Base-by-base conservation (phyloP, 805 yeast species). In the Torulaspora microellipsoides region DNA sequence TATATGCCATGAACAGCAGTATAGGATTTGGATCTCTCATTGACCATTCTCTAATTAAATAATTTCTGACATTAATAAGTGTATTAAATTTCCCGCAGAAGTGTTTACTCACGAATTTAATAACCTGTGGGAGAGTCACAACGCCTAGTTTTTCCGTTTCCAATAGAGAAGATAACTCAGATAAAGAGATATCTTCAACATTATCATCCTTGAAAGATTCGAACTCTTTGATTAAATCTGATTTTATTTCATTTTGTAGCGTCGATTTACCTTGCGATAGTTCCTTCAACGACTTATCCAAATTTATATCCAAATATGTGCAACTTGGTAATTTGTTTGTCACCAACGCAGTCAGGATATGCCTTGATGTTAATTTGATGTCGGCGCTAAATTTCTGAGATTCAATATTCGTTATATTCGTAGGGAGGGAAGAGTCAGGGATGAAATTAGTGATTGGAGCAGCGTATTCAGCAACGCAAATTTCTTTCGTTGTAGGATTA, bases 211-310 rank as follows among this genome's bases (percentile, higher is more conserved):
- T 29, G 10, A 47, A 20, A 12, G 29, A 15, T 9, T 35, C 47
- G 29, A 50, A 42, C 38, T 50, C 51, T 29, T 35, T 47, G 11
- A 35, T 30, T n/a, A 50, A 20, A 31, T 50, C 54, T 9, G 47
- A 46, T 27, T 42, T 43, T 12, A 50, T 44, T 38, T 50, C 54
- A 32, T 50, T 50, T 38, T 56, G 61, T 15, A 55, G 47, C 25
- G 97, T 89, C 14, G 96, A 90, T 67, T 90, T 89, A 68, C 97
- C 97, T 56, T 91, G 91, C 53, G 90, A 96, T 56, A 90, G 75
- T 62, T 90, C 97, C 69, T 89, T 90, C 62, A 89, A 84, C 40
- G 96, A 86, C 68, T 89, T 89, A 48, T 83, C 67, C 73, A 84
- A 72, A 40, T 96, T 85, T 31, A 55, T 23, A 43, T 55, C 52